Conservation (phyloP, 2,329 filamentous ascomycete species). For the Fusarium nanum region DNA sequence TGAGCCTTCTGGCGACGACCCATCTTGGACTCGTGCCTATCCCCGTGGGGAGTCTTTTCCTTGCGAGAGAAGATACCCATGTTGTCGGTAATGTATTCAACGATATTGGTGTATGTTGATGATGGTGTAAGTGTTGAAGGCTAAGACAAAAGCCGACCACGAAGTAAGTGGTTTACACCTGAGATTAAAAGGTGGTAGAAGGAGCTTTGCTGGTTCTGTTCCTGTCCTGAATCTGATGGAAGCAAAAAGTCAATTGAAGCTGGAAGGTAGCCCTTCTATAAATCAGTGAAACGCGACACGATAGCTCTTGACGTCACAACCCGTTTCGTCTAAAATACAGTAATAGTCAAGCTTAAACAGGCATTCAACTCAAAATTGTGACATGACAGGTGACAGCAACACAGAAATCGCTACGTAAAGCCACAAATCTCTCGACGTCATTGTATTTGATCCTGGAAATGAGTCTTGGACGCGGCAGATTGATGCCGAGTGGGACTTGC, state of each 20-base stretch:
- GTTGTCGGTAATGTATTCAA: slow-evolving; percentile 8
- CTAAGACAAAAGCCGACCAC: slow-evolving; percentile 8
- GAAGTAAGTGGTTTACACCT: neutral
- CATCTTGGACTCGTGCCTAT: slow-evolving; percentile 7
- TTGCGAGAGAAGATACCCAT: slow-evolving; percentile 31
- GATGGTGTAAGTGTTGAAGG: neutral
- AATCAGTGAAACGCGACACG: slow-evolving; percentile 5
- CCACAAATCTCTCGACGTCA: slow-evolving; percentile 32
- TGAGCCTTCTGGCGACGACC: slow-evolving; percentile 14
- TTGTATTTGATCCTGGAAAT: slow-evolving; percentile 7
- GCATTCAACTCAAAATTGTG: neutral
- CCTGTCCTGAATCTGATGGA: neutral
- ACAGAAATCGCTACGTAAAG: slow-evolving; percentile 16
- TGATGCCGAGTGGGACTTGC: too few species aligned
- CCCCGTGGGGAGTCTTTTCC: slow-evolving; percentile 32
- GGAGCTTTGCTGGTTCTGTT: slow-evolving; percentile 11
- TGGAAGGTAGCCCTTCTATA: slow-evolving; percentile 25
- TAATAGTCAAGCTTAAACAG: slow-evolving; percentile 2
- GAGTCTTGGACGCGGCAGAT: slow-evolving; percentile 3
- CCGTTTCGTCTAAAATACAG: neutral
- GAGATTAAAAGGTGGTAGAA: neutral
- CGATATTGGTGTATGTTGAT: neutral
- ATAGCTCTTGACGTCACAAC: slow-evolving; percentile 29
- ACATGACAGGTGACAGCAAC: slow-evolving; percentile 7
- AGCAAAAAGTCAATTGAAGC: neutral